phyloP scores from a whole-genome alignment of 257 asterid genomes.

The Solanum neorickii region DNA sequence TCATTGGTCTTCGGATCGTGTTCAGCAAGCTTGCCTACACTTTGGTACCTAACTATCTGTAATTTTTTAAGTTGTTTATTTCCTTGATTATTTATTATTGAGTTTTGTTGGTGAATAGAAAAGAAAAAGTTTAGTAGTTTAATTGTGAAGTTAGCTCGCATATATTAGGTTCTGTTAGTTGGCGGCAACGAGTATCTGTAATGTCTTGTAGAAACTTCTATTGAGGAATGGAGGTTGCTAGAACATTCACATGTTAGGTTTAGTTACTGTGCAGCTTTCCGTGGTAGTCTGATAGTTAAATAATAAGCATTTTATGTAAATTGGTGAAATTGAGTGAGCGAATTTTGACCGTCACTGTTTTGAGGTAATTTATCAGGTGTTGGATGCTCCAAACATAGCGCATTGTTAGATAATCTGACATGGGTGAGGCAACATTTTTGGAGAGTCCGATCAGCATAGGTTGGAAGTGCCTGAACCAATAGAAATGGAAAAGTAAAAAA shows the following conservation, averaged over 20 bases:
- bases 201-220: neutral
- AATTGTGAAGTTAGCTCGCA: neutral
- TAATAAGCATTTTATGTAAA: neutral
- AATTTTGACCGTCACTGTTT: neutral
- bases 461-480: neutral
- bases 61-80: neutral
- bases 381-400: neutral
- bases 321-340: neutral
- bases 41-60: slow-evolving; percentile 44
- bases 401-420: neutral
- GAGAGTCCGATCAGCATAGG: neutral
- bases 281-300: neutral
- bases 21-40: slow-evolving; percentile 60
- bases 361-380: neutral
- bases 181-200: neutral
- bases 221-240: neutral
- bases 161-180: neutral
- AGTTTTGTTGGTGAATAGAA: neutral
- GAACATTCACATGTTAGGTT: neutral
- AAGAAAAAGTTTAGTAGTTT: neutral
- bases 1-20: slow-evolving; percentile 71
- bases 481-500: neutral
- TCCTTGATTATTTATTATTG: neutral
- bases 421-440: neutral
- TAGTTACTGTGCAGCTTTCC: neutral